Base-by-base conservation (phyloP, 1,139 yeast species). In the Protomyces inouyei region DNA sequence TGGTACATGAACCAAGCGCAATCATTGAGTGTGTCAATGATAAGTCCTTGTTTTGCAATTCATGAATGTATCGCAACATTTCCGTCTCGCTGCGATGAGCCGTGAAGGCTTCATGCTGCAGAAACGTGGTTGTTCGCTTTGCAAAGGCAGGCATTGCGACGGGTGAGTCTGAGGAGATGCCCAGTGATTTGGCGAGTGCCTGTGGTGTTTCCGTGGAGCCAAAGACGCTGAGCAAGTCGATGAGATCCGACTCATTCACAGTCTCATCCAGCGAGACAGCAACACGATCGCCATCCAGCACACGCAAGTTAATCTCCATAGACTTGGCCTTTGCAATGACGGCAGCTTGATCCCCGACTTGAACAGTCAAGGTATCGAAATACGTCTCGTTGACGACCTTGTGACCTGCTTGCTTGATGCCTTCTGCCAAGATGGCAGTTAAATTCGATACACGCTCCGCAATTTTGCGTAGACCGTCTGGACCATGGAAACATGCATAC, bases 401-500 rank as follows among this genome's bases (percentile, higher is more conserved):
- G 74, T 85, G 88, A 2, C 76, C 71, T 5, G 80, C 73, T 28
- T 76, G 74, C 21, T 75, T 70, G 52, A 71, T 46, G 2, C 69
- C 73, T 21, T 80, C 73, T 10, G 96, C 96, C 68, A 92, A 80
- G 43, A 88, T 73, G 2, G 87, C 79, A 18, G 98, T 88, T 73
- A 83, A 80, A 0, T 92, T 90, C 75, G 86, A 83, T 28, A 91
- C 86, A 73, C 96, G 83, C 65, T 78, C 76, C 18, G 98, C 95
- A 70, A 93, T 93, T 67, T 83, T 80, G 73, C 80, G 82, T 71
- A 93, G 81, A n/a, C 97, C 97, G 71, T 86, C 81, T 38, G 96
- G 95, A 51, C 98, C 98, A 73, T 93, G 98, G 78, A 91, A 93
- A 51, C 93, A 96, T 9, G 95, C 97, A 75, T 92, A 93, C 84